Conservation (phyloP, 225 moss, liverwort and hornwort species). For the Lunularia cruciata region DNA sequence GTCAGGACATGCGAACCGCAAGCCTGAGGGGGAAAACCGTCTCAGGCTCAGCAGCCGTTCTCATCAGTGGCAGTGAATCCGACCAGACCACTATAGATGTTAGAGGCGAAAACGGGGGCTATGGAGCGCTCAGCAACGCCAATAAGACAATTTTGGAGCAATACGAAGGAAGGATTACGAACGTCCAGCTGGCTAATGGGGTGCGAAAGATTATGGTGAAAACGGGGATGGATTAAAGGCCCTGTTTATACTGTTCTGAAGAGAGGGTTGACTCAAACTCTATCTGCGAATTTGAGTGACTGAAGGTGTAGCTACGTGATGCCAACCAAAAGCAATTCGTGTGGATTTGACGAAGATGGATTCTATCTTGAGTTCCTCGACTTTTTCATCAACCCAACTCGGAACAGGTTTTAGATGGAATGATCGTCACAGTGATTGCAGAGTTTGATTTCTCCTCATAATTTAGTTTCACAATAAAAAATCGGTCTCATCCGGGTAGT, state of each 20-base stretch:
- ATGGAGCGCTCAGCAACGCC: slow-evolving; percentile 62
- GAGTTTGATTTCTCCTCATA: no score
- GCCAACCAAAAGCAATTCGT: no score
- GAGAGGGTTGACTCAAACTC: slow-evolving; percentile 41
- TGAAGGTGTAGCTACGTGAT: no score
- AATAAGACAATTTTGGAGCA: slow-evolving; percentile 48
- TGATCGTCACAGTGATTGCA: no score
- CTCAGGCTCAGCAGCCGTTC: slow-evolving; percentile 28
- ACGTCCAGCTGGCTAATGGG: slow-evolving; percentile 46
- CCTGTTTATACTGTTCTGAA: slow-evolving; percentile 53
- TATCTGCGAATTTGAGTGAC: slow-evolving; percentile 26
- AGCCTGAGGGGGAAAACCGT: background rate
- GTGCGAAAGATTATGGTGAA: slow-evolving; percentile 40
- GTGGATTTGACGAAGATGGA: no score
- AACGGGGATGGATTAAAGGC: slow-evolving; percentile 50
- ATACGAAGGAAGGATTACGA: slow-evolving; percentile 37
- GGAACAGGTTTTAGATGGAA: no score
- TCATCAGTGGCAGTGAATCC: slow-evolving; percentile 51
- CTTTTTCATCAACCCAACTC: no score
- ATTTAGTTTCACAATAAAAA: no score
- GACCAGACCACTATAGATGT: slow-evolving; percentile 52
- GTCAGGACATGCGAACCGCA: slow-evolving; percentile 2
- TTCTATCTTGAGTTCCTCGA: no score
- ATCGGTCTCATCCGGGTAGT: no score
- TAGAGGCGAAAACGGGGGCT: slow-evolving; percentile 47